Evolutionary conservation across 2,329 filamentous ascomycete genomes (phyloP).

Genomic region (Xylariaceae sp.): DNA sequence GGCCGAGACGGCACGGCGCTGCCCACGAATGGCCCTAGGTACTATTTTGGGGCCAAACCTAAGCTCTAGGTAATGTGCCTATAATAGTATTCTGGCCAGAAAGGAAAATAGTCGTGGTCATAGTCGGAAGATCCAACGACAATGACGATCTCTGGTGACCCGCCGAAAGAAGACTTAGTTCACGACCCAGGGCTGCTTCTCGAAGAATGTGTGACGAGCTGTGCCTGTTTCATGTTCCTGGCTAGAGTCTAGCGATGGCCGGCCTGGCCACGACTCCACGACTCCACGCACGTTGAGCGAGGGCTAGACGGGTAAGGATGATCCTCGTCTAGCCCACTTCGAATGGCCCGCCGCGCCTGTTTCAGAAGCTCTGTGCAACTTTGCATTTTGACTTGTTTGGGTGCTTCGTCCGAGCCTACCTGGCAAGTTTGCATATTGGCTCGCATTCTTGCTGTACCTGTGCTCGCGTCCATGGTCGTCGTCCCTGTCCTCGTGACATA

Average conservation of each 20-base stretch:
- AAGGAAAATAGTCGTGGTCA: too few relatives aligned
- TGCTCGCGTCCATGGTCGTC: not conserved
- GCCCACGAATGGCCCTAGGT: too few relatives aligned
- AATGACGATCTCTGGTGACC: too few relatives aligned
- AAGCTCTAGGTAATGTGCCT: too few relatives aligned
- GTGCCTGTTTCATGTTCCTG: slow-evolving; percentile 2
- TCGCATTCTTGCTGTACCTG: not conserved
- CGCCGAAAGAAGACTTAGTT: not conserved
- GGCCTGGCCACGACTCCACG: too few relatives aligned
- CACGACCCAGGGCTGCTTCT: not conserved
- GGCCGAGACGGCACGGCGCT: too few relatives aligned
- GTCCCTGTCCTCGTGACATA: not conserved
- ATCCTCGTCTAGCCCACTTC: not conserved
- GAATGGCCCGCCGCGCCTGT: not conserved
- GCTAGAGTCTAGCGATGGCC: not conserved
- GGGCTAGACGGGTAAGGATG: too few relatives aligned
- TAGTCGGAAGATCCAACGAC: too few relatives aligned
- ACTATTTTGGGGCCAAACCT: too few relatives aligned
- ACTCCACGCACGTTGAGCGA: too few relatives aligned
- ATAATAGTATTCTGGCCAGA: too few relatives aligned
- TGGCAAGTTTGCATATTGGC: not conserved
- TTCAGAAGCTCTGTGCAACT: not conserved
- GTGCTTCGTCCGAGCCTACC: not conserved
- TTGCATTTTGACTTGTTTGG: not conserved
- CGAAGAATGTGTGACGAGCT: not conserved